A percentile compares a stretch with the other conserved stretches of the same genome.
Conservation (phyloP, 768 basidiomycete genomes). For the Asterophora parasitica region DNA sequence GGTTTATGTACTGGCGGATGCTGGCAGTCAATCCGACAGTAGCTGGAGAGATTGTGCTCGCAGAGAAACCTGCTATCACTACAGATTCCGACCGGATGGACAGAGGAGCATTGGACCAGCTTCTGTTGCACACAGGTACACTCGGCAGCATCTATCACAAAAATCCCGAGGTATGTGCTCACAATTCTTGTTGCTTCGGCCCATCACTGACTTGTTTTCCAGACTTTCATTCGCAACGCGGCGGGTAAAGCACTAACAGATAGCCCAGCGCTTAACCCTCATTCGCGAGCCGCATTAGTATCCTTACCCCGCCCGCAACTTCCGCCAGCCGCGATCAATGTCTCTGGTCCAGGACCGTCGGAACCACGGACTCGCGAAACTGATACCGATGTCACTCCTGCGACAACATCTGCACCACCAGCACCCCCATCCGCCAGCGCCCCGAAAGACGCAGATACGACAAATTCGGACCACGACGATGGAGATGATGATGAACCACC, state of each 20-base stretch:
- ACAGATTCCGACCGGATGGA: constrained; percentile 98
- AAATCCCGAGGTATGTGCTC: constrained; percentile 84
- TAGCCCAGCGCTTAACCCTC: constrained; percentile 83
- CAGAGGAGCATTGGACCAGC: constrained; percentile 89
- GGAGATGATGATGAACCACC: constrained; percentile 41
- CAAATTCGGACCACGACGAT: constrained; percentile 24
- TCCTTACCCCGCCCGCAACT: constrained; percentile 51
- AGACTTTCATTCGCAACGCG: constrained; percentile 94
- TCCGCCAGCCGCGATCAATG: constrained; percentile 39
- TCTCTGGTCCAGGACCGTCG: constrained; percentile 61
- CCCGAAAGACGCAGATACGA: constrained; percentile 21
- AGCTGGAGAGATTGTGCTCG: constrained; percentile 85
- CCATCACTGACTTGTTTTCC: constrained; percentile 3
- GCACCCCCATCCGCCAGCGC: constrained; percentile 22
- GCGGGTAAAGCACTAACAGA: constrained; percentile 78
- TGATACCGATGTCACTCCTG: constrained; percentile 23
- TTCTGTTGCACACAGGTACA: constrained; percentile 90
- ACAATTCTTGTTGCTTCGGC: neutral
- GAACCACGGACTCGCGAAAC: constrained; percentile 33
- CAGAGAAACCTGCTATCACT: constrained; percentile 95
- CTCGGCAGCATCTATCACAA: constrained; percentile 97
- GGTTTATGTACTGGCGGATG: constrained; percentile 99
- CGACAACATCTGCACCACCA: constrained; percentile 28
- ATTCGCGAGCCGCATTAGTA: constrained; percentile 70
- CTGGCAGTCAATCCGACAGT: constrained; percentile 88